Conservation (phyloP, 2,329 filamentous ascomycete species). For the Elsinoe arachidis region DNA sequence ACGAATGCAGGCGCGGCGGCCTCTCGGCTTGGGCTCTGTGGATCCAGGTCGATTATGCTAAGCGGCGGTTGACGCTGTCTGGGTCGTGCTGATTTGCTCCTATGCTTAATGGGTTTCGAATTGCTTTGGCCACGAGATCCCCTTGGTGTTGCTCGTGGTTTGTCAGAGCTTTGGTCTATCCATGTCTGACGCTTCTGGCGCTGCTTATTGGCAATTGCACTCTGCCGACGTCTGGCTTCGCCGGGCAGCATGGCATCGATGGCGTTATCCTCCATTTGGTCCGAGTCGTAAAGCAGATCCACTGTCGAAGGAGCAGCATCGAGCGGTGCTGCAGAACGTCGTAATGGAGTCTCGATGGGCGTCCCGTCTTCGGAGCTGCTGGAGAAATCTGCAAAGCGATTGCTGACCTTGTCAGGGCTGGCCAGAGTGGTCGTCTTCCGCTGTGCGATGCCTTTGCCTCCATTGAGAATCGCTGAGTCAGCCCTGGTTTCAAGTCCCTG, state of each 20-base stretch:
- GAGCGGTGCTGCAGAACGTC: too few species aligned
- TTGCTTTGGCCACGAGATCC: too few species aligned
- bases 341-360: not conserved
- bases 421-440: not conserved
- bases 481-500: not conserved
- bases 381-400: constrained; percentile 10
- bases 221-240: constrained; percentile 15
- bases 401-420: not conserved
- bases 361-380: not conserved
- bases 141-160: not conserved
- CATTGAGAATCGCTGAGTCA: constrained; percentile 13
- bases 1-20: constrained; percentile 45
- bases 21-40: constrained; percentile 21
- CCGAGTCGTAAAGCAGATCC: constrained; percentile 10
- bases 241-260: constrained; percentile 34
- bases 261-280: constrained; percentile 37
- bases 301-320: not conserved
- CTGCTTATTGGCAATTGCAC: constrained; percentile 21
- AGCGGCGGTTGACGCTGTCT: constrained; percentile 25
- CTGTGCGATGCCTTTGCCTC: constrained; percentile 24
- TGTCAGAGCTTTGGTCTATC: constrained; percentile 29
- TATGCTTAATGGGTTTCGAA: not conserved
- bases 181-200: constrained; percentile 31
- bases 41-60: constrained; percentile 43
- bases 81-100: constrained; percentile 6